Conservation (phyloP, 2,329 filamentous ascomycete genomes). For the Scedosporium dehoogii region DNA sequence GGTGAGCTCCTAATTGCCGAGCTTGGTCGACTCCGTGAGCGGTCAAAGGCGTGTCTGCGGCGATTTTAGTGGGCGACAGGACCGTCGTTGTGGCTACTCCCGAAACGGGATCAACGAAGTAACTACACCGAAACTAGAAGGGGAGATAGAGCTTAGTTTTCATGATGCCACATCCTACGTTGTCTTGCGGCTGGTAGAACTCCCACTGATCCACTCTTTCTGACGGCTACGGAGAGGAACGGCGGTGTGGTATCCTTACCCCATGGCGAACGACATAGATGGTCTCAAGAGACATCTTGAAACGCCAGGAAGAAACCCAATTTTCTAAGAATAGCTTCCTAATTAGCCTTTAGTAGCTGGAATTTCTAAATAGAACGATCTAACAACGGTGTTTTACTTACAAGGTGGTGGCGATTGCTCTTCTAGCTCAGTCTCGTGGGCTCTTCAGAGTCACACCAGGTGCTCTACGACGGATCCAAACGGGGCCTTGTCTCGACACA, state of each 20-base stretch:
- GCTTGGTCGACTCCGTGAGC: constrained; percentile 80
- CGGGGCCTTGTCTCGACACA: background rate
- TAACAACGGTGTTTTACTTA: background rate
- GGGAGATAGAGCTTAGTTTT: background rate
- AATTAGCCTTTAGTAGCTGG: background rate
- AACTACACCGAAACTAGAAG: constrained; percentile 75
- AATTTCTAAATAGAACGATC: background rate
- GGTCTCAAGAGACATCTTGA: constrained; percentile 52
- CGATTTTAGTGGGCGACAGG: constrained; percentile 75
- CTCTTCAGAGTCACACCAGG: background rate
- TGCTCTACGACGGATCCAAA: too few relatives aligned
- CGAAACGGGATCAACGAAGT: constrained; percentile 72
- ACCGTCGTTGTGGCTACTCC: constrained; percentile 68
- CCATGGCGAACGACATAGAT: constrained; percentile 70
- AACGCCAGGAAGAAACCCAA: background rate
- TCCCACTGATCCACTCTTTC: background rate
- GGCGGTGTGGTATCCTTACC: constrained; percentile 35
- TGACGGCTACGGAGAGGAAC: constrained; percentile 8
- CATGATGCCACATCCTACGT: background rate
- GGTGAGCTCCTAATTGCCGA: constrained; percentile 59
- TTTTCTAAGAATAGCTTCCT: background rate
- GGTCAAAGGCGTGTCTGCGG: constrained; percentile 79
- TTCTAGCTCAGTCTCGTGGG: background rate
- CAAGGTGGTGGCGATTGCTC: background rate
- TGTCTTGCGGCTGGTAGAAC: background rate